phyloP scores from a whole-genome alignment of 2,329 filamentous ascomycete species.

The Fusarium avenaceum region DNA sequence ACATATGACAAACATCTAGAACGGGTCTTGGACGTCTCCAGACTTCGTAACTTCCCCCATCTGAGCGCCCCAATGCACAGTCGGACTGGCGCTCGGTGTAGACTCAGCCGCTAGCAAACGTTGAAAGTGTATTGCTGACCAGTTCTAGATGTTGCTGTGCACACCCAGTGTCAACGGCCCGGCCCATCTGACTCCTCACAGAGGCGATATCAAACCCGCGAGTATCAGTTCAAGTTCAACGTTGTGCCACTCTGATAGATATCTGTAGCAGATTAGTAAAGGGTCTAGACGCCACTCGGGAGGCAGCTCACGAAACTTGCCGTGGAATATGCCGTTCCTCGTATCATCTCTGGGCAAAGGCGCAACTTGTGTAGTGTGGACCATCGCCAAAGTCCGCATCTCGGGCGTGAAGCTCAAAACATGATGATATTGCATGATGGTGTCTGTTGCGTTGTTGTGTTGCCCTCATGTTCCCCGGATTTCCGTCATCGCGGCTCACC shows the following conservation, averaged over 20 bases:
- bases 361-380: not conserved
- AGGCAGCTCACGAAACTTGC: conserved; percentile 6
- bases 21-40: conserved; percentile 1
- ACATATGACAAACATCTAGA: conserved; percentile 29
- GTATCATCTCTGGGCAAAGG: not conserved
- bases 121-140: conserved; percentile 34
- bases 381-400: not conserved
- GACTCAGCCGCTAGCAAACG: conserved; percentile 11
- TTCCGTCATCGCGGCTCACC: not conserved
- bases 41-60: conserved; percentile 18
- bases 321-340: not conserved
- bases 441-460: not conserved
- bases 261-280: not conserved
- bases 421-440: not conserved
- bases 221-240: not conserved
- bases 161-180: conserved; percentile 34
- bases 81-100: conserved; percentile 12
- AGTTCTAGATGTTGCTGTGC: conserved; percentile 30
- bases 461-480: conserved; percentile 22
- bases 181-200: conserved; percentile 32
- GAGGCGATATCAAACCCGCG: not conserved
- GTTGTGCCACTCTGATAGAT: conserved; percentile 16
- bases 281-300: not conserved
- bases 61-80: conserved; percentile 18
- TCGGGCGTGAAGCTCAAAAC: not conserved